A percentile compares a stretch with the other conserved stretches of the same genome.
These are phyloP conservation scores for Eutypa lata DNA, from an alignment of 2,329 filamentous ascomycete genomes.

Conservation along the genomic window DNA sequence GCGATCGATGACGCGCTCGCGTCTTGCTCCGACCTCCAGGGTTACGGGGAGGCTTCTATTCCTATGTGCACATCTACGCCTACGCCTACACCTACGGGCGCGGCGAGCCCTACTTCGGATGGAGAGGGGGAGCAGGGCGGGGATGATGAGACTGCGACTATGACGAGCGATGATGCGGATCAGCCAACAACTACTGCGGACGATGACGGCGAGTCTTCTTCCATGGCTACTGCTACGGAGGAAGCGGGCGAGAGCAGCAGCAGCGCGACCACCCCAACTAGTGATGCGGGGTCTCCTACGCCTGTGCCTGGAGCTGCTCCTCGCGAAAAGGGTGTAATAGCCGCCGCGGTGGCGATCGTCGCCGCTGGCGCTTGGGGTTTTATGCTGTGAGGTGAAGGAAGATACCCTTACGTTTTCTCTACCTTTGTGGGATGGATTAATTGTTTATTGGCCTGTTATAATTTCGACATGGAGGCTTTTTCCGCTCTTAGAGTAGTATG, in stretches of 20 bases:
- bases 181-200: not conserved
- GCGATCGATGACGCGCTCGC: conserved; percentile 14
- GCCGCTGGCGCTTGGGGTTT: conserved; percentile 17
- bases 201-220: not conserved
- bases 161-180: not conserved
- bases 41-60: conserved; percentile 1
- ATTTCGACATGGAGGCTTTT: too few species aligned
- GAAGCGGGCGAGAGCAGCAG: not conserved
- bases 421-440: too few species aligned
- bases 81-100: not conserved
- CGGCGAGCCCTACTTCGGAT: too few species aligned
- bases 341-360: conserved; percentile 10
- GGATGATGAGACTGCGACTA: not conserved
- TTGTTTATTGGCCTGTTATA: too few species aligned
- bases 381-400: conserved; percentile 1
- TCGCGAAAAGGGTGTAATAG: conserved; percentile 15
- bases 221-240: not conserved
- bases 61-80: conserved; percentile 13
- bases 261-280: not conserved
- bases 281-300: not conserved
- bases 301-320: conserved; percentile 7
- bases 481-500: too few species aligned
- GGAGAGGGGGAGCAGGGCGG: not conserved
- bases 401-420: too few species aligned
- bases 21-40: conserved; percentile 14